A percentile compares a stretch with the other conserved stretches of the same genome.
phyloP scores from a whole-genome alignment of 2,329 filamentous ascomycete genomes.

The Botrytis galanthina region DNA sequence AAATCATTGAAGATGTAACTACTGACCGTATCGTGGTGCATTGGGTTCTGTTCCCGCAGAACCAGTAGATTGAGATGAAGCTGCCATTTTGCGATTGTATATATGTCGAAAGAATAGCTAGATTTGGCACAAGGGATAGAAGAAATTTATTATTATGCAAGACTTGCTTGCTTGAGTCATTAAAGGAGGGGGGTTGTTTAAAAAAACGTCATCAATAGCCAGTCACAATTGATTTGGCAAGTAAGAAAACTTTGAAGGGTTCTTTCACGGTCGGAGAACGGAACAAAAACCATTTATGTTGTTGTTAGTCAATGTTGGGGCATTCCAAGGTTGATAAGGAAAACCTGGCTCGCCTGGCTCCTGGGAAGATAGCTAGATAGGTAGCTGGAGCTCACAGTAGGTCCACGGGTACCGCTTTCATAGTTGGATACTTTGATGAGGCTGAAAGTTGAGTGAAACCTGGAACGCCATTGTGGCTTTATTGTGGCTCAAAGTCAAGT shows the following conservation, averaged over 20 bases:
- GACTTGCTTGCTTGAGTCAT: not conserved
- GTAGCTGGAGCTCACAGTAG: too few species aligned
- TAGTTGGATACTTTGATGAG: not conserved
- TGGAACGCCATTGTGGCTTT: not conserved
- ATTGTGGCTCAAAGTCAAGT: not conserved
- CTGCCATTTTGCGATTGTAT: constrained; percentile 4
- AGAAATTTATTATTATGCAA: not conserved
- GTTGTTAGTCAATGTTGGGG: not conserved
- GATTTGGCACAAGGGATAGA: not conserved
- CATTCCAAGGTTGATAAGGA: not conserved
- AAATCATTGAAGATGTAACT: constrained; percentile 13
- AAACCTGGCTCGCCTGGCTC: not conserved
- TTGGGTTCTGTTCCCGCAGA: not conserved
- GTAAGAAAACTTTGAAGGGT: not conserved
- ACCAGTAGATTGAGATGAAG: not conserved
- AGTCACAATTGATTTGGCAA: not conserved
- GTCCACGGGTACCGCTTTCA: not conserved
- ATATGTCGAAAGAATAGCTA: not conserved
- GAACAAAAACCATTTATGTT: not conserved
- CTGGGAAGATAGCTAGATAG: not conserved
- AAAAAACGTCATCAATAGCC: constrained; percentile 15
- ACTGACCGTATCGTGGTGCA: constrained; percentile 34
- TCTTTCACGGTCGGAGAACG: not conserved
- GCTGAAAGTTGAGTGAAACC: not conserved
- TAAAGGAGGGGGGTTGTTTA: not conserved